These are phyloP conservation scores for Fusarium ramigenum DNA, from an alignment of 2,329 filamentous ascomycete genomes.

Conservation along the genomic window DNA sequence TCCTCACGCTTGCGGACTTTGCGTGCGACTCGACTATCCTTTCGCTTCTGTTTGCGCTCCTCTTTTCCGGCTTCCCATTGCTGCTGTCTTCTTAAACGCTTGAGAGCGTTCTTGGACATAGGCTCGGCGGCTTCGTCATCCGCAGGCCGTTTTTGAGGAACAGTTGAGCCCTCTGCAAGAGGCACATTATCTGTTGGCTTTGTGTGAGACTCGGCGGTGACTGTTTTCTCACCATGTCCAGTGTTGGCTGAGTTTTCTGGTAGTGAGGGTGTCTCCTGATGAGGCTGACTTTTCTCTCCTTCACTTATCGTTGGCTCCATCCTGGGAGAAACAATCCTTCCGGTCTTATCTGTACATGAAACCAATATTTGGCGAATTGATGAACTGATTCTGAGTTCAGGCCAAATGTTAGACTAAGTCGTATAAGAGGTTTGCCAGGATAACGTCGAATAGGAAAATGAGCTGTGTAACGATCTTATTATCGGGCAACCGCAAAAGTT, in stretches of 20 bases:
- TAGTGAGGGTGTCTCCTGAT: background rate
- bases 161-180: background rate
- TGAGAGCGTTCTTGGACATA: slow-evolving; percentile 87
- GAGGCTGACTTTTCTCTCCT: background rate
- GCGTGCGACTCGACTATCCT: slow-evolving; percentile 62
- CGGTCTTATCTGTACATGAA: background rate
- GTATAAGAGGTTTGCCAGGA: background rate
- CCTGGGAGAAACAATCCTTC: background rate
- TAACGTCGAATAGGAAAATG: background rate
- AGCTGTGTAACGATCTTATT: background rate
- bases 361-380: background rate
- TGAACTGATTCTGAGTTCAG: background rate
- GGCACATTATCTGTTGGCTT: background rate
- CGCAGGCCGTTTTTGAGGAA: slow-evolving; percentile 5
- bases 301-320: background rate
- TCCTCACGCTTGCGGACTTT: slow-evolving; percentile 60
- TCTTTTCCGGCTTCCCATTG: slow-evolving; percentile 79
- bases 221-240: background rate
- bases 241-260: background rate
- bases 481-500: accelerated
- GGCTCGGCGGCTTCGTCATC: slow-evolving; percentile 22
- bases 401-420: background rate
- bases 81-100: slow-evolving; percentile 77
- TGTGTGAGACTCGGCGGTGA: background rate
- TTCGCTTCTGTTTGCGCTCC: slow-evolving; percentile 62